Base-by-base conservation (phyloP, 2,329 filamentous ascomycete genomes). In the Aspergillus sp. region DNA sequence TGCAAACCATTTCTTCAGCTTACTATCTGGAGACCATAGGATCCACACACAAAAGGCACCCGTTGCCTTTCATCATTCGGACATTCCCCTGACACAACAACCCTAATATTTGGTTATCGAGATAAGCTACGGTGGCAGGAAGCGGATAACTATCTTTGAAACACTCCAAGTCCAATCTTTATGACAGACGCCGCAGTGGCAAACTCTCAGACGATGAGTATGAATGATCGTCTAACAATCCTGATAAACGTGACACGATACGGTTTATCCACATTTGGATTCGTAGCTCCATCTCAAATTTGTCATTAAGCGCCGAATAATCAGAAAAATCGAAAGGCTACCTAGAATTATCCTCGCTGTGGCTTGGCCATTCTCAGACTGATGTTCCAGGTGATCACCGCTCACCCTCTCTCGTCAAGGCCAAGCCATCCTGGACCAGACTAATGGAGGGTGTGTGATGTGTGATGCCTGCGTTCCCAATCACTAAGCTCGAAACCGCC, bases 81-180 rank as follows among this genome's bases (percentile, higher is more conserved):
- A 21, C 21, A 21, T 21, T 31, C 9, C 9, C 9, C 27, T 31
- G 27, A 31, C 27, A 11, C 27, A 31, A 31, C 27, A 11, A 8
- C 9, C 27, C 9, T 31, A 31, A 4, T 11, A 31, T 31, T 9
- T 31, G 27, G 55, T 52, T 41, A 52, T 57, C 31, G 12, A 57
- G 55, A 57, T 52, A 57, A 57, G 49, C 55, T 52, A 44, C 35
- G 6, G 43, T 52, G 49, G 49, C 44, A 49, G 55, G 49, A 49
- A 52, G 49, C 37, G 44, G 49, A 35, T 48, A 41, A 14, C 21
- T 37, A 43, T 47, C 12, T 41, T 21, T 57, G 48, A 52, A 57
- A 49, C 49, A 44, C 23, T 46, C 33, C 17, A 19, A 44, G 17
- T 46, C 33, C 23, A 19, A 23, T 25, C 39, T 4, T 15, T 33